phyloP scores from a whole-genome alignment of 495 filamentous ascomycete genomes.

The Penicillium arizonense region DNA sequence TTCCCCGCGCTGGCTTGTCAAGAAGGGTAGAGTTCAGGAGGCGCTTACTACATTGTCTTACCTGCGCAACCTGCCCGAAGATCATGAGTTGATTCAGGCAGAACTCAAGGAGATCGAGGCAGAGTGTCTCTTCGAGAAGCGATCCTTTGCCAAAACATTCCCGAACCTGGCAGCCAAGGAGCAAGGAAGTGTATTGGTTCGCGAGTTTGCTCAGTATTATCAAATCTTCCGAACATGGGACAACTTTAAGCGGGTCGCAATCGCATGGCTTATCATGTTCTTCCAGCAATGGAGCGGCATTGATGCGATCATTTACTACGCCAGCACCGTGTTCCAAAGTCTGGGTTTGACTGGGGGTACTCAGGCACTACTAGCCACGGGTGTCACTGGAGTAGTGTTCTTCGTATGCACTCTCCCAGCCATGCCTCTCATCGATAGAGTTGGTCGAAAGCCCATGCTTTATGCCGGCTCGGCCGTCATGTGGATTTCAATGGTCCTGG shows the following conservation, averaged over 20 bases:
- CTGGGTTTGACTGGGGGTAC: conserved; percentile 82
- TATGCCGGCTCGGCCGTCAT: conserved; percentile 57
- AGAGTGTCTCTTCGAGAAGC: conserved; percentile 39
- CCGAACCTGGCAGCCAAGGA: conserved; percentile 32
- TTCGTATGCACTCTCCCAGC: conserved; percentile 69
- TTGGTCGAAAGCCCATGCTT: conserved; percentile 74
- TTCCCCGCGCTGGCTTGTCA: conserved; percentile 48
- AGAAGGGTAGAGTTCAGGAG: conserved; percentile 48
- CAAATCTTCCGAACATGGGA: conserved; percentile 34
- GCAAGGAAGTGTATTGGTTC: conserved; percentile 27
- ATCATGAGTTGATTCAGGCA: conserved; percentile 38
- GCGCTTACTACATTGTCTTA: conserved; percentile 43
- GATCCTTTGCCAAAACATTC: conserved; percentile 34
- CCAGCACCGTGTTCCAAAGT: conserved; percentile 53
- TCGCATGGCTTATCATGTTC: conserved; percentile 41
- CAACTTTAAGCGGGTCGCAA: conserved; percentile 39
- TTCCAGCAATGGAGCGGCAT: conserved; percentile 47
- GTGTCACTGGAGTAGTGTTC: conserved; percentile 66
- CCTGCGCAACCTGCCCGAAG: conserved; percentile 41
- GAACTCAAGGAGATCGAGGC: conserved; percentile 45
- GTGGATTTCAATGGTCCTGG: conserved; percentile 44
- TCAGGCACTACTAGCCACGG: conserved; percentile 63
- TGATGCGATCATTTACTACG: conserved; percentile 39
- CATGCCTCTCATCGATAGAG: conserved; percentile 72
- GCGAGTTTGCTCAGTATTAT: conserved; percentile 35